Conservation (phyloP, 352 stramenopile genomes). For the Globisporangium irregulare region DNA sequence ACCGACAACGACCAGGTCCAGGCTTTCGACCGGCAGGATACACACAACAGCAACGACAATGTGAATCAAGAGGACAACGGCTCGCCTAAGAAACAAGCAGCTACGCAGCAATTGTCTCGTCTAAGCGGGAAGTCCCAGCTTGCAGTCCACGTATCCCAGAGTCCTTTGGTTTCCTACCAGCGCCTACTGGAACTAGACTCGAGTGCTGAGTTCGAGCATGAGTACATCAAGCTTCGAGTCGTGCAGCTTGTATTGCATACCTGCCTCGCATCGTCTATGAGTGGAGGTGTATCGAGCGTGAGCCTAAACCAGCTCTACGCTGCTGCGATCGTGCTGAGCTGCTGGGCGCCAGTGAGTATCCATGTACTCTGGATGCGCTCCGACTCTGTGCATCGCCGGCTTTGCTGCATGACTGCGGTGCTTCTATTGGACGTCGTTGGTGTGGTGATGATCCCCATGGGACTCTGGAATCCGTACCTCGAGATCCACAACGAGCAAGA, state of each 20-base stretch:
- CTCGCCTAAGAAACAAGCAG: constrained; percentile 6
- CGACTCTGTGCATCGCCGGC: neutral
- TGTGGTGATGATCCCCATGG: neutral
- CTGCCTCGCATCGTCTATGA: neutral
- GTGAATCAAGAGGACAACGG: neutral
- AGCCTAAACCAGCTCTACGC: neutral
- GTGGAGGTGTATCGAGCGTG: neutral
- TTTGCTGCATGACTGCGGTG: neutral
- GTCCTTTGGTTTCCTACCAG: neutral
- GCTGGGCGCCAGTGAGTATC: neutral
- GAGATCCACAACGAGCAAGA: neutral
- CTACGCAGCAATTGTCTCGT: neutral
- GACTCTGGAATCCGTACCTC: neutral
- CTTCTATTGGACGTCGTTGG: neutral
- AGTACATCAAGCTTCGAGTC: neutral
- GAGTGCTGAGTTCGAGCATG: neutral
- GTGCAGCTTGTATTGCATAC: constrained; percentile 8
- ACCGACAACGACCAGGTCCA: constrained; percentile 2
- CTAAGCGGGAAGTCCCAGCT: neutral
- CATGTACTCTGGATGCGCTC: neutral
- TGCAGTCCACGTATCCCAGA: neutral
- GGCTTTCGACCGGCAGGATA: neutral
- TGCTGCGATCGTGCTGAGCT: constrained; percentile 5
- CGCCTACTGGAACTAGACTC: neutral
- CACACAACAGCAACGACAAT: neutral